These are phyloP conservation scores for Gamarada debralockiae DNA, from an alignment of 495 filamentous ascomycete species.

Conservation along the genomic window DNA sequence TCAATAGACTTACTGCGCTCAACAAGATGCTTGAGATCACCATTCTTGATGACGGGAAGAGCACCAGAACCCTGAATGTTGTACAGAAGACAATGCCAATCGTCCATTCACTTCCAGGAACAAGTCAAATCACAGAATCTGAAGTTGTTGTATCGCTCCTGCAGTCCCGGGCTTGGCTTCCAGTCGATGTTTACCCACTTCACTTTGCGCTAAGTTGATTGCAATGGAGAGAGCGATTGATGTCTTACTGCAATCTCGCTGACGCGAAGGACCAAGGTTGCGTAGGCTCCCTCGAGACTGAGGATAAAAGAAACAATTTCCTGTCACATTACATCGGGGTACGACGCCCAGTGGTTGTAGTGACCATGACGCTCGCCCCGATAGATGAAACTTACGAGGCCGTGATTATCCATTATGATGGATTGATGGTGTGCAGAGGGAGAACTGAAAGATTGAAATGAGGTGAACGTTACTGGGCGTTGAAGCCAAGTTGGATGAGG, in stretches of 20 bases:
- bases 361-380: slow-evolving; percentile 28
- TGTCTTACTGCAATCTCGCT: neutral
- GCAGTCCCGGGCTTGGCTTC: neutral
- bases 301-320: slow-evolving; percentile 27
- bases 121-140: neutral
- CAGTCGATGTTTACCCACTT: neutral
- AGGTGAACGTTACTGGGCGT: no score
- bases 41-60: neutral
- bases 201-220: neutral
- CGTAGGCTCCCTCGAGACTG: neutral
- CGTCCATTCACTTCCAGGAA: neutral
- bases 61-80: neutral
- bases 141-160: neutral
- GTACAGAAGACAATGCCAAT: slow-evolving; percentile 6
- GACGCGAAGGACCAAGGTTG: neutral
- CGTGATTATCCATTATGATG: slow-evolving; percentile 22
- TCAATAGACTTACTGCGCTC: neutral
- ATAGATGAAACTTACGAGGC: slow-evolving; percentile 25
- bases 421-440: no score
- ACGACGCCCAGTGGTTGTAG: slow-evolving; percentile 31
- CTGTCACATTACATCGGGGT: slow-evolving; percentile 25
- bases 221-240: neutral
- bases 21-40: neutral
- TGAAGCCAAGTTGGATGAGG: no score
- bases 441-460: no score